Percentiles rank a stretch among this genome's conserved stretches.
Conservation (phyloP, 2,329 filamentous ascomycete genomes). For the Penicillium vulpinum region DNA sequence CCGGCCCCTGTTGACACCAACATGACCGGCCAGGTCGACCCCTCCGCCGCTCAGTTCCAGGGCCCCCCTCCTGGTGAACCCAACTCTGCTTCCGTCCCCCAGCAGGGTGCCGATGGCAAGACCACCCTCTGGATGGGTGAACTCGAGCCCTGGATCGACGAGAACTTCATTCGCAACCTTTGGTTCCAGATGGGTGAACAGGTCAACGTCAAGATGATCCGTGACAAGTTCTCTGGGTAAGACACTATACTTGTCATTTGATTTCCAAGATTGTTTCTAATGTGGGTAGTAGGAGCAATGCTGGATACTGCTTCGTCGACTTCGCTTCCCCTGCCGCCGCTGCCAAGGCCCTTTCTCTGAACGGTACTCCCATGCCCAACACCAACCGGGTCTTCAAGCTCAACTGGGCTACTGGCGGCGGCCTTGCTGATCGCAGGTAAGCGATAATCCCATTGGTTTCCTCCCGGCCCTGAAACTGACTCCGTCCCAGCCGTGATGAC, state of each 20-base stretch:
- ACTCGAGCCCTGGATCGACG: constrained; percentile 98
- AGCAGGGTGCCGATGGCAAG: constrained; percentile 56
- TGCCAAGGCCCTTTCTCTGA: constrained; percentile 84
- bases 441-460: constrained; percentile 23
- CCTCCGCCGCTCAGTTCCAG: constrained; percentile 53
- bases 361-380: constrained; percentile 87
- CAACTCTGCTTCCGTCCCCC: constrained; percentile 45
- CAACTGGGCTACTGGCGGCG: constrained; percentile 98
- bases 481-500: constrained; percentile 68
- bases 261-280: constrained; percentile 35
- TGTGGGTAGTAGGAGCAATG: constrained; percentile 68
- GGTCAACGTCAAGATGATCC: constrained; percentile 99
- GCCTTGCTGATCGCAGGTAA: constrained; percentile 87
- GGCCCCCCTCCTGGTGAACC: constrained; percentile 48
- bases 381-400: constrained; percentile 95
- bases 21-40: constrained; percentile 60
- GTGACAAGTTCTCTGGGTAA: constrained; percentile 97
- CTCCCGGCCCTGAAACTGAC: background rate
- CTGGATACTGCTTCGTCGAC: constrained; percentile 98
- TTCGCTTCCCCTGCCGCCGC: constrained; percentile 81
- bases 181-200: constrained; percentile 91
- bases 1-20: constrained; percentile 53
- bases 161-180: constrained; percentile 95
- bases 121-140: constrained; percentile 84
- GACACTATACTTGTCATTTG: constrained; percentile 26